These are phyloP conservation scores for Irpex sp. DNA, from an alignment of 1,284 basidiomycete species.

Conservation along the genomic window DNA sequence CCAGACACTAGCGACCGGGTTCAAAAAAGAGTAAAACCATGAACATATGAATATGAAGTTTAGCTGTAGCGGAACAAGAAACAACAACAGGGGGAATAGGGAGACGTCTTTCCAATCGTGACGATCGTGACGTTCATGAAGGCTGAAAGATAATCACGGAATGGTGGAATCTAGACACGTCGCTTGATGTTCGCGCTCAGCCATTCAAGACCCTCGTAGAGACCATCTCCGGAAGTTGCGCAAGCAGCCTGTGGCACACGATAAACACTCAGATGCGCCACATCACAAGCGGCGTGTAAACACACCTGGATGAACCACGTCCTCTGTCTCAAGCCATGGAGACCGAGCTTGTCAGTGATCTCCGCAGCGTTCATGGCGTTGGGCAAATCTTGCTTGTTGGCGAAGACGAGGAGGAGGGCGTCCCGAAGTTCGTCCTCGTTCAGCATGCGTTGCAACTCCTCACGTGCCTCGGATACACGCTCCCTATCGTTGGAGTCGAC, in stretches of 20 bases:
- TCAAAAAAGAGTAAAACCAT: constrained; percentile 7
- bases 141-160: constrained; percentile 20
- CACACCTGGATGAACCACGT: constrained; percentile 98
- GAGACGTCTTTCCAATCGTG: constrained; percentile 28
- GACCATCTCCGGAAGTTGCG: constrained; percentile 97
- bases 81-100: constrained; percentile 19
- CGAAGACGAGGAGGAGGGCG: constrained; percentile 97
- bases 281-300: constrained; percentile 7
- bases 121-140: constrained; percentile 34
- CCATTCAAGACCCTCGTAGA: constrained; percentile 99
- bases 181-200: constrained; percentile 88
- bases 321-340: constrained; percentile 95
- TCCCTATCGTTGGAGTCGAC: constrained; percentile 99
- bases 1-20: constrained; percentile 12
- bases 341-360: constrained; percentile 99
- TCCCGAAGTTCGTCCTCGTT: constrained; percentile 99
- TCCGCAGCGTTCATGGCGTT: constrained; percentile 99
- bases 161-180: constrained; percentile 50
- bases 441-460: constrained; percentile 99
- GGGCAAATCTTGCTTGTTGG: constrained; percentile 99
- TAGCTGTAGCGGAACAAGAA: constrained; percentile 12
- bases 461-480: constrained; percentile 98
- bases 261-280: constrained; percentile 7
- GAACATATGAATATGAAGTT: constrained; percentile 15
- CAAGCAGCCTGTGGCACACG: constrained; percentile 76